Percentiles rank a stretch among this genome's conserved stretches.
Conservation (phyloP, 805 yeast genomes). For the Yamadazyma paraphyllophila region DNA sequence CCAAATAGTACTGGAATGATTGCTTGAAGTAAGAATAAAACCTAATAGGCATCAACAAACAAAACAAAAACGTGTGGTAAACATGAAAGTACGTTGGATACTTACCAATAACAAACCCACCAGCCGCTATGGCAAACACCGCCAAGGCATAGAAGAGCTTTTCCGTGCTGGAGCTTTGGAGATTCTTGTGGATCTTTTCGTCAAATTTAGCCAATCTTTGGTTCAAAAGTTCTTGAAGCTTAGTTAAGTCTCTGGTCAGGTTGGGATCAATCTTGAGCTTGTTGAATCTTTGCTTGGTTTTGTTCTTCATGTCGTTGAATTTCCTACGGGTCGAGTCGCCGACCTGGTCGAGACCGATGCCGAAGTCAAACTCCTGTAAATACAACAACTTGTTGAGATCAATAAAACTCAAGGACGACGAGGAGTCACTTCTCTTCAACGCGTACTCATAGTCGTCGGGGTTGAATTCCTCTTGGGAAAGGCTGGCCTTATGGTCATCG, state of each 20-base stretch:
- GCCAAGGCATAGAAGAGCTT: conserved; percentile 79
- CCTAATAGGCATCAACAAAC: conserved; percentile 76
- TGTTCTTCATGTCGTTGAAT: conserved; percentile 34
- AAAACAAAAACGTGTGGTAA: conserved; percentile 62
- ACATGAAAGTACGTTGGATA: conserved; percentile 76
- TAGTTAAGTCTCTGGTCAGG: conserved; percentile 23
- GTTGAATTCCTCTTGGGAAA: neutral
- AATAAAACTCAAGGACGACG: conserved; percentile 28
- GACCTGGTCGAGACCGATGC: conserved; percentile 34
- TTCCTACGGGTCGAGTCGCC: conserved; percentile 35
- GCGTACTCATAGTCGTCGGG: conserved; percentile 8
- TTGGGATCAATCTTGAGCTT: conserved; percentile 20
- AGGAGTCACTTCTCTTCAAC: conserved; percentile 23
- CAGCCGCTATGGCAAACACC: conserved; percentile 60
- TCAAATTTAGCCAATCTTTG: conserved; percentile 34
- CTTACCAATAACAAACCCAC: conserved; percentile 76
- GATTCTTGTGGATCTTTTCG: conserved; percentile 30
- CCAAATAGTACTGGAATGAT: conserved; percentile 81
- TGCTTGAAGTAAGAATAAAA: conserved; percentile 77
- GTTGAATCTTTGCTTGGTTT: conserved; percentile 31
- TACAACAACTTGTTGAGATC: conserved; percentile 38
- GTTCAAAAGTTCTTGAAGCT: conserved; percentile 32
- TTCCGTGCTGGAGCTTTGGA: conserved; percentile 48
- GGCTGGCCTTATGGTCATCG: neutral
- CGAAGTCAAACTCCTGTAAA: conserved; percentile 44